Evolutionary conservation across 2,329 filamentous ascomycete species (phyloP).

Genomic region (Escovopsis sp.): DNA sequence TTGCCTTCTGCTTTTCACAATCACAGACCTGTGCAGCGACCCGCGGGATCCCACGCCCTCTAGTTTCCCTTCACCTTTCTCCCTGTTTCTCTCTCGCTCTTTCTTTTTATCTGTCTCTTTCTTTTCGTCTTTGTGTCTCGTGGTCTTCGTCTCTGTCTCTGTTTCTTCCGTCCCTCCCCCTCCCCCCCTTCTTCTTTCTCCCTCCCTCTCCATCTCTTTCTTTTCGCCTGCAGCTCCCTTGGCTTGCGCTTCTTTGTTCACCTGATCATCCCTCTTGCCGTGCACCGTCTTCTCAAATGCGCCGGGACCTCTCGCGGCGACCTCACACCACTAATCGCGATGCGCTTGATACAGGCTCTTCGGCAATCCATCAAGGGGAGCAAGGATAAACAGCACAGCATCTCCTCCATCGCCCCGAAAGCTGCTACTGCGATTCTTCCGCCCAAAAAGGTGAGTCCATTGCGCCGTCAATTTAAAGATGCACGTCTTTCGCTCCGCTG

Average conservation of each 20-base stretch:
- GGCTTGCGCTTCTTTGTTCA: not conserved
- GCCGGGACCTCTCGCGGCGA: not conserved
- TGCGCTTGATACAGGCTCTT: slow-evolving; percentile 49
- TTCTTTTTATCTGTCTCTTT: too few relatives aligned
- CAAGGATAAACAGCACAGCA: slow-evolving; percentile 55
- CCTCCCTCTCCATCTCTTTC: not conserved
- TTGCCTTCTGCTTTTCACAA: slow-evolving; percentile 4
- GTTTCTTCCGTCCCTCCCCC: not conserved
- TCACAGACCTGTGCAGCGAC: not conserved
- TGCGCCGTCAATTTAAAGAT: not conserved
- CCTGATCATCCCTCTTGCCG: not conserved
- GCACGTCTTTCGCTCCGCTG: too few relatives aligned
- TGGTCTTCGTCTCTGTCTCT: too few relatives aligned
- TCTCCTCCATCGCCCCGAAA: slow-evolving; percentile 69
- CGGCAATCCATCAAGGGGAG: slow-evolving; percentile 84
- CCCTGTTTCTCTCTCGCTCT: too few relatives aligned
- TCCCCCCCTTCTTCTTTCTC: not conserved
- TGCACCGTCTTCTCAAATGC: not conserved
- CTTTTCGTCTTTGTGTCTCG: too few relatives aligned
- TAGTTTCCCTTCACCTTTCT: too few relatives aligned
- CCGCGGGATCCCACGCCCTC: not conserved
- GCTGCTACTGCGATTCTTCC: slow-evolving; percentile 78
- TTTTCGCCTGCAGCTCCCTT: not conserved
- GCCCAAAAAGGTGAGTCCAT: slow-evolving; percentile 69
- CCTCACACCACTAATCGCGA: slow-evolving; percentile 23